Base-by-base conservation (phyloP, 2,329 filamentous ascomycete genomes). In the Stagonosporopsis chrysanthemi region DNA sequence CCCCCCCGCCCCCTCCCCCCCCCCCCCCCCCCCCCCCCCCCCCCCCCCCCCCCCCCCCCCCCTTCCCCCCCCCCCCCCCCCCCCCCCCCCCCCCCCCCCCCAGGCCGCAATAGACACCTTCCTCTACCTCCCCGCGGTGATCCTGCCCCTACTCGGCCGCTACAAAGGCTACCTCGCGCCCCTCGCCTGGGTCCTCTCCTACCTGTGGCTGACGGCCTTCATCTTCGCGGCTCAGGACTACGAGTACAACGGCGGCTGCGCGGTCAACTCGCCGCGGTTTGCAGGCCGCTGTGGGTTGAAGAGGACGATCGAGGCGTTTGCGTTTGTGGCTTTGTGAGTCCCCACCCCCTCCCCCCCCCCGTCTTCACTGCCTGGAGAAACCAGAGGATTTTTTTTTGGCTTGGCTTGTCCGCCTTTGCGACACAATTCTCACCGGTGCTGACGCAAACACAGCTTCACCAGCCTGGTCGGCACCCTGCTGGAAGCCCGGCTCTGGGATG, bases 171-270 rank as follows among this genome's bases (percentile, higher is more conserved):
- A 68, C 40, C 47, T 61, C 24, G 62, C 63, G 1, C 65, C 65
- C 1, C 39, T 68, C 2, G 48, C 57, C 17, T 66, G 61, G 57
- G 54, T 62, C 15, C 52, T 69, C 48, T 60, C 55, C 7, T 69
- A 69, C 62, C 66, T 69, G 12, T 69, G 66, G 66, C 65, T 69
- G 33, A 64, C 64, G 15, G 66, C 62, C 35, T 69, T 68, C 35
- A 62, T 68, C 42, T 69, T 69, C 44, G 57, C 66, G 4, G 47
- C 54, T 3, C 66, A 69, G 51, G 65, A 69, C 49, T 68, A 69
- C 43, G 51, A 61, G 26, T 55, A 44, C 45, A 57, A 58, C 14
- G 54, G 42, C 14, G 52, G 52, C 0, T 67, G 62, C 22, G 40
- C 31, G 0, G 29, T 40, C 6, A 59, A 60, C 23, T 66, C 64